Percentiles rank a stretch among this genome's conserved stretches.
Conservation (phyloP, 306 rosid genomes). For the Corylus heterophylla region DNA sequence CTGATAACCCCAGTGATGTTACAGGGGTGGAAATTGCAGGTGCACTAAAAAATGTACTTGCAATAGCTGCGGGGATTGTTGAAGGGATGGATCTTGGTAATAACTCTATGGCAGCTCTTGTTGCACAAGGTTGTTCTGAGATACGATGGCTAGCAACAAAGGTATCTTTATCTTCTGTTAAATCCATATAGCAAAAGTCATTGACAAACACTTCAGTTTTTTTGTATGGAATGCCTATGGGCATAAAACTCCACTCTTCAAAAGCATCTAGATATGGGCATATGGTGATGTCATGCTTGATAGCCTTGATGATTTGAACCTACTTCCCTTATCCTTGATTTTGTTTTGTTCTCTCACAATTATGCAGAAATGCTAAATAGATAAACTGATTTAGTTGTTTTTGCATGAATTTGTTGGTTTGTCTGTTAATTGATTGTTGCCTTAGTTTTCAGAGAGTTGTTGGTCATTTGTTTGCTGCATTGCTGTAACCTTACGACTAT, state of each 20-base stretch:
- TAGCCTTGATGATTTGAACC: slow-evolving; percentile 1
- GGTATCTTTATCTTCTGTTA: slow-evolving; percentile 43
- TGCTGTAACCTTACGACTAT: slow-evolving; percentile 7
- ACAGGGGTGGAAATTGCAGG: slow-evolving; percentile 98
- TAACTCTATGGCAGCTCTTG: slow-evolving; percentile 97
- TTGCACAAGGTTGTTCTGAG: slow-evolving; percentile 95
- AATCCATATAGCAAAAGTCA: neutral
- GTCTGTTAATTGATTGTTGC: slow-evolving; percentile 2
- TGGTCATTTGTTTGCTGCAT: neutral
- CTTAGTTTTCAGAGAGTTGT: neutral
- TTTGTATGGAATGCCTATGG: neutral
- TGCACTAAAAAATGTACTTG: slow-evolving; percentile 92
- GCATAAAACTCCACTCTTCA: neutral
- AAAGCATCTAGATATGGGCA: neutral
- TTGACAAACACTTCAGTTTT: neutral
- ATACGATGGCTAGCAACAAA: slow-evolving; percentile 95
- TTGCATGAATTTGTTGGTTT: too few relatives aligned
- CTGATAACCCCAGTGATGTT: slow-evolving; percentile 97
- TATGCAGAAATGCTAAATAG: neutral
- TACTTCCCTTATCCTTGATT: neutral
- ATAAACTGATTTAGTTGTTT: neutral
- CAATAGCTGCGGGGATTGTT: slow-evolving; percentile 95
- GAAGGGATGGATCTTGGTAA: slow-evolving; percentile 97
- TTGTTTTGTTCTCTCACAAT: neutral
- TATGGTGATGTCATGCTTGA: slow-evolving; percentile 6